Evolutionary conservation across 192 early-diverging fungal species (phyloP).

Genomic region (Podila horticola): DNA sequence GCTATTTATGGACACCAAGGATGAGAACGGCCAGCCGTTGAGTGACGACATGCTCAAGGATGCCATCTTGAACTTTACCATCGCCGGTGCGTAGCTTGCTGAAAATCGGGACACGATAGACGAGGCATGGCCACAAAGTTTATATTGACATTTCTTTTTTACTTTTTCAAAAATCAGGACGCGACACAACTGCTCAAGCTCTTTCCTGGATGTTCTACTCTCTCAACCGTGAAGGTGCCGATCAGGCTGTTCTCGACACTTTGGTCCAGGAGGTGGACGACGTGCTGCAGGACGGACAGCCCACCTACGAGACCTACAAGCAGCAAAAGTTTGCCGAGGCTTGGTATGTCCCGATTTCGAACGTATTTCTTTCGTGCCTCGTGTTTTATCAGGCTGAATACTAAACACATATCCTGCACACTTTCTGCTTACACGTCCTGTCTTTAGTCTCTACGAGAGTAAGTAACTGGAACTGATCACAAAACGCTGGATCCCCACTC

Average conservation of each 20-base stretch:
- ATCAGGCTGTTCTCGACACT: conserved; percentile 21
- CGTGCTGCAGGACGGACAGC: background rate
- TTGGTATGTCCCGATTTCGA: conserved; percentile 13
- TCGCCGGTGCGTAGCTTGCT: conserved; percentile 22
- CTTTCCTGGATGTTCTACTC: conserved; percentile 63
- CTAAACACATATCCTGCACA: background rate
- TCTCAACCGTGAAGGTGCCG: conserved; percentile 34
- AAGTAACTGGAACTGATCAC: no score
- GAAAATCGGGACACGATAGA: no score
- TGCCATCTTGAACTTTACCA: conserved; percentile 55
- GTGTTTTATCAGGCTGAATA: no score
- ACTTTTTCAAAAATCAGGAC: conserved; percentile 6
- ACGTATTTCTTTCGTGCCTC: no score
- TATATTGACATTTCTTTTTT: conserved; percentile 52
- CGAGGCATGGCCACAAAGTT: conserved; percentile 27
- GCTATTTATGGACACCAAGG: conserved; percentile 54
- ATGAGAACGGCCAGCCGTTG: conserved; percentile 50
- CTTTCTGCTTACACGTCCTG: background rate
- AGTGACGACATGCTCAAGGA: conserved; percentile 56
- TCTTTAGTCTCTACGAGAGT: no score
- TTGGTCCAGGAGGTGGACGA: conserved; percentile 48
- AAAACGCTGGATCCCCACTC: no score
- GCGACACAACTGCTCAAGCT: conserved; percentile 64
- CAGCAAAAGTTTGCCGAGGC: conserved; percentile 31
- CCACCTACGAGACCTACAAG: conserved; percentile 26